Base-by-base conservation (phyloP, 2,329 filamentous ascomycete genomes). In the Cladosporium oxysporum region DNA sequence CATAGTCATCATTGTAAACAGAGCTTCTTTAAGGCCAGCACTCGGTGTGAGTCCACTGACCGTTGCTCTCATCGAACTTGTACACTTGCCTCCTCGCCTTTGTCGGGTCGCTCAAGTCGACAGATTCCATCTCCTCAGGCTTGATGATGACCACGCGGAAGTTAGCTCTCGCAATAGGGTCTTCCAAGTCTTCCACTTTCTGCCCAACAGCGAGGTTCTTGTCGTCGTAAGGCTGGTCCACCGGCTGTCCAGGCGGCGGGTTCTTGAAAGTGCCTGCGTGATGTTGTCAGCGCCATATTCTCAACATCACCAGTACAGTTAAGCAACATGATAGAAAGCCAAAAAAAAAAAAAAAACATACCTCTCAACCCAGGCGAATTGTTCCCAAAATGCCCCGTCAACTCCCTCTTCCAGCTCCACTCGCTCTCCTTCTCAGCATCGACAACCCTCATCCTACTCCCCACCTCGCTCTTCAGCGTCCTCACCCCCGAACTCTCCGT, bases 381-480 rank as follows among this genome's bases (percentile, higher is more conserved):
- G 77, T 97, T 97, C 23, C 92, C 94, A 85, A 97, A 98, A 76
- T 95, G 91, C 58, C 87, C 91, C 60, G 91, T 93, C 44, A 97
- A 78, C 79, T 97, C 93, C 69, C 83, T 89, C 57, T 81, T 80
- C 90, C 92, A 97, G 71, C 86, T 90, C 92, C 93, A 97, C 1
- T 82, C 79, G 18, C 75, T 76, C 52, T 81, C 78, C 14, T 79
- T 79, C 1, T 74, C 73, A 67, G 80, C 78, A 58, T 79, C 76
- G 14, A 83, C 79, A 61, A 83, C 76, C 68, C 88, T 82, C 90
- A 93, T 93, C 70, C 89, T 80, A 66, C 79, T 79, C 62, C 80
- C 80, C 23, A 95, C 75, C 71, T 86, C 83, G 60, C 83, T 84
- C 77, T 88, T 87, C 55, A 89, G 85, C 12, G 85, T 85, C 65